A percentile compares a stretch with the other conserved stretches of the same genome.
Conservation (phyloP, 179 eudicot genomes). For the Beta macrorhiza region DNA sequence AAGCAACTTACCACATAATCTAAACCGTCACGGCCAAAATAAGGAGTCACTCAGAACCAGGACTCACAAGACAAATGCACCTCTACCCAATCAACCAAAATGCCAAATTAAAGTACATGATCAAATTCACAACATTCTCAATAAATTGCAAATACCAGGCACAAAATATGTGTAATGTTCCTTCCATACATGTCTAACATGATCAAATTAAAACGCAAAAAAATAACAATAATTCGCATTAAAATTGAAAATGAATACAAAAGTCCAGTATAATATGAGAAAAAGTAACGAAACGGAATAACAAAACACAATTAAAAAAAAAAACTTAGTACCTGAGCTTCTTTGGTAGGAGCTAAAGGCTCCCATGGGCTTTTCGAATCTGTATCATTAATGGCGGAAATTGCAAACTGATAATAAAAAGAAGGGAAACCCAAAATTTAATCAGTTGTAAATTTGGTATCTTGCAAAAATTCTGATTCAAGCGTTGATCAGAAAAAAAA, state of each 20-base stretch:
- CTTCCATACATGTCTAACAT: background rate
- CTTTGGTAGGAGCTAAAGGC: constrained; percentile 95
- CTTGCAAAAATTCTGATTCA: background rate
- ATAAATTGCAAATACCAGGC: background rate
- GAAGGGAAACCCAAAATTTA: background rate
- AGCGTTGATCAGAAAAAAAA: background rate
- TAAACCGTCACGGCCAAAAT: background rate
- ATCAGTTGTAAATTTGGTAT: background rate
- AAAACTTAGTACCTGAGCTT: constrained; percentile 70
- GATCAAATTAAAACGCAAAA: background rate
- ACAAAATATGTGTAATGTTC: background rate
- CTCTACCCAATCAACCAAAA: constrained; percentile 12
- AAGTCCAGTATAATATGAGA: background rate
- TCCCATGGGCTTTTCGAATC: constrained; percentile 78
- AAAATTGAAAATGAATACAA: background rate
- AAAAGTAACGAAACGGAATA: constrained; percentile 5
- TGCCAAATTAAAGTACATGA: background rate
- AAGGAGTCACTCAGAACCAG: background rate
- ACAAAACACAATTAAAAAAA: background rate
- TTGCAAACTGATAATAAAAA: constrained; percentile 59
- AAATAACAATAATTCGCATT: background rate
- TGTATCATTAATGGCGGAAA: constrained; percentile 84
- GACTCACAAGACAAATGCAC: background rate
- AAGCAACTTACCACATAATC: constrained; percentile 1
- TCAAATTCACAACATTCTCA: background rate